These are phyloP conservation scores for Saksenaea vasiformis DNA, from an alignment of 371 early-diverging fungal species.

Conservation along the genomic window DNA sequence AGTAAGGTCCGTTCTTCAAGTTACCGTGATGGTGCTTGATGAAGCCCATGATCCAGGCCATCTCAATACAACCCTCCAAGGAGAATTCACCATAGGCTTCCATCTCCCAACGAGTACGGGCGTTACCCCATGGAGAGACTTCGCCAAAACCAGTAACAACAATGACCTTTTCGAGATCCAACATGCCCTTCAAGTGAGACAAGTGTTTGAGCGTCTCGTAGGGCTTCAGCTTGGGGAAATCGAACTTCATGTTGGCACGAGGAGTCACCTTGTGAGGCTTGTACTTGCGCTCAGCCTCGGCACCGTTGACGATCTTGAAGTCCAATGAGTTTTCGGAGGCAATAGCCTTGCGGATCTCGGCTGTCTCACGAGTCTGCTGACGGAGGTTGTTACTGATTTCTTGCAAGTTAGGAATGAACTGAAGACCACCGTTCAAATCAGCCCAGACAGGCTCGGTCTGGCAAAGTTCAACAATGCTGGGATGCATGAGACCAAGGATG, in stretches of 20 bases:
- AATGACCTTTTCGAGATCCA: constrained; percentile 91
- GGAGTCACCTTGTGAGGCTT: constrained; percentile 81
- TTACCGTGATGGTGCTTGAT: constrained; percentile 91
- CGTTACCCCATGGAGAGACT: constrained; percentile 93
- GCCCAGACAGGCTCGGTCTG: constrained; percentile 90
- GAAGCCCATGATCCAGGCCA: constrained; percentile 97
- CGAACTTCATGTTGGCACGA: constrained; percentile 93
- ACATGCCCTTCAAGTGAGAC: constrained; percentile 80
- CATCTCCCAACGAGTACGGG: constrained; percentile 98
- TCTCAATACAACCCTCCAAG: constrained; percentile 94
- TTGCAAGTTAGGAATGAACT: constrained; percentile 80
- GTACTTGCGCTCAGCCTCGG: constrained; percentile 73
- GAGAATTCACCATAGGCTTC: constrained; percentile 93
- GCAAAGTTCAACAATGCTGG: constrained; percentile 76
- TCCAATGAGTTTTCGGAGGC: constrained; percentile 79
- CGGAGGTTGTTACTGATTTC: constrained; percentile 77
- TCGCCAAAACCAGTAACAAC: constrained; percentile 96
- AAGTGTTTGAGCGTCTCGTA: constrained; percentile 72
- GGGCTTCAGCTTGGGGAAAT: constrained; percentile 78
- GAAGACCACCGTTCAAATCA: constrained; percentile 93
- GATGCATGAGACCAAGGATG: constrained; percentile 90
- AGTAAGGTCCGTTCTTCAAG: constrained; percentile 83
- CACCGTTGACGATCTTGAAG: constrained; percentile 75
- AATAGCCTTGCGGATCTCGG: constrained; percentile 88
- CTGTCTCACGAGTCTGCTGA: constrained; percentile 75